Evolutionary conservation across 2,329 filamentous ascomycete genomes (phyloP).

Genomic region (Monilinia aucupariae): DNA sequence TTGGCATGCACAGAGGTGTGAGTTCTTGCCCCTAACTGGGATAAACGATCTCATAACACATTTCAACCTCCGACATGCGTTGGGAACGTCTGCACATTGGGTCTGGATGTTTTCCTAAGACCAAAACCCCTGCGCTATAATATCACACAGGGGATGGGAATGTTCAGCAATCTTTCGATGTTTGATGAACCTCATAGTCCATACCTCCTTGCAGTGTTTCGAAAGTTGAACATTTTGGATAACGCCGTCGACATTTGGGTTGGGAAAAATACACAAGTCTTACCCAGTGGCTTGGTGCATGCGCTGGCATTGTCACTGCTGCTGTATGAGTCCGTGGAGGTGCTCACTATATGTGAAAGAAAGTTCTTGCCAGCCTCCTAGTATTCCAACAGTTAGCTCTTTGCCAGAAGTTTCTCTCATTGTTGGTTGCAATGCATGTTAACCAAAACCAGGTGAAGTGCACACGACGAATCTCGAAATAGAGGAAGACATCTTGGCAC

Average conservation of each 20-base stretch:
- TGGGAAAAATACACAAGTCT: not conserved
- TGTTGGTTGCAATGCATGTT: not conserved
- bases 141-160: accelerated
- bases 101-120: not conserved
- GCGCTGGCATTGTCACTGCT: not conserved
- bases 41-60: not conserved
- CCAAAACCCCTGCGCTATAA: no score
- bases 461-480: no score
- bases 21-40: no score
- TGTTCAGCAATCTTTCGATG: not conserved
- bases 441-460: not conserved
- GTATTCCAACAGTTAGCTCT: no score
- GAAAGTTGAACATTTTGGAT: no score
- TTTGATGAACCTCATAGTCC: not conserved
- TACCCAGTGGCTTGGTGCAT: not conserved
- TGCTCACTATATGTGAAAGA: not conserved
- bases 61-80: not conserved
- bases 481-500: not conserved
- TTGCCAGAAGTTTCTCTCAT: accelerated
- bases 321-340: not conserved
- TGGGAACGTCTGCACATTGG: not conserved
- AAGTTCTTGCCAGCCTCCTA: not conserved
- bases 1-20: not conserved
- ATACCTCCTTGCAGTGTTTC: not conserved
- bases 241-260: not conserved